Evolutionary conservation across 345 rosid genomes (phyloP), one percentile per base, ranked within the genome.

Genomic region (Kandelia obovata): DNA sequence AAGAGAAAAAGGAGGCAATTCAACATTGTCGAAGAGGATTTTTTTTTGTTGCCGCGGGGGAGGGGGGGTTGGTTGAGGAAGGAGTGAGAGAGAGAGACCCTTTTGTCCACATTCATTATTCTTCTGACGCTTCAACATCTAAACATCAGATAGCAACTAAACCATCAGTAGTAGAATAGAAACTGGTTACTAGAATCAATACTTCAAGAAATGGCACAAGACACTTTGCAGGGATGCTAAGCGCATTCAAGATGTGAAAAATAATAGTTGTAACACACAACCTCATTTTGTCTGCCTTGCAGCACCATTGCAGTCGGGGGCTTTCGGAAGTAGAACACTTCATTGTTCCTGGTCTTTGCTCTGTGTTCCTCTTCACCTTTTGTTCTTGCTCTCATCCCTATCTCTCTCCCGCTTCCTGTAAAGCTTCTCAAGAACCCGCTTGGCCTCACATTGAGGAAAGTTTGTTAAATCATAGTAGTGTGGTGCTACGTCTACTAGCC

Each of bases 371-470:
- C 25, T 56, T 84, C 82, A 88, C 61, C 72, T 84, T 70, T 73
- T 84, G 83, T 66, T 86, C 83, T 77, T 87, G 78, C 72, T 79
- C 64, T 87, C 95, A 59, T 83, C 92, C 77, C 75, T 84, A 72
- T 87, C 96, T 78, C 82, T 87, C 68, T 88, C 91, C 80, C 85
- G 80, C 80, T 91, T 89, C 88, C 71, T 88, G 77, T 84, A 94
- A 34, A 94, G 86, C 83, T 79, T 89, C 82, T 89, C 90, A 5
- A 92, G 95, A 39, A 75, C 94, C 23, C 92, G 83, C 82, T 85
- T 91, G 20, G 96, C 97, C 75, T 93, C 98, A 25, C 95, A 88
- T 58, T 86, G 85, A 2, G 99, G 99, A 68, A 95, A 95, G 83
- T 92, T 88, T 3, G 56, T 61, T 46, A 89, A 77, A 72, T 89